A percentile compares a stretch with the other conserved stretches of the same genome.
These are phyloP conservation scores for Alternaria dauci DNA, from an alignment of 2,329 filamentous ascomycete genomes.

Conservation along the genomic window DNA sequence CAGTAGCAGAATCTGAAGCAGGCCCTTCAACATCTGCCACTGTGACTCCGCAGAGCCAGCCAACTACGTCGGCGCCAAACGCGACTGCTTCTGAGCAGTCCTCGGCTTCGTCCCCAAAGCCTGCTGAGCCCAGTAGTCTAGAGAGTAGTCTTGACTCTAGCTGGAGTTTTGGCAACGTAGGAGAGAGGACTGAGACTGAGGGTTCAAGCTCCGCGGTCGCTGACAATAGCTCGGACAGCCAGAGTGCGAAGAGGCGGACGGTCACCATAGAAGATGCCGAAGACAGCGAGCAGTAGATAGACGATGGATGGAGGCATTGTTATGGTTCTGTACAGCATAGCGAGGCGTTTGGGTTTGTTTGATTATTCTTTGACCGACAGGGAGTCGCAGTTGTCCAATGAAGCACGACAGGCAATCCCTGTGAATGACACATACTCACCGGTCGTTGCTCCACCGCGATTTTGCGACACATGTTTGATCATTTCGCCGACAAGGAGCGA, in stretches of 20 bases:
- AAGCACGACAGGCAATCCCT: conserved; percentile 14
- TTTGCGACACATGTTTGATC: conserved; percentile 6
- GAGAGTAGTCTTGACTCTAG: conserved; percentile 47
- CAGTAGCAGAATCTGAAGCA: conserved; percentile 6
- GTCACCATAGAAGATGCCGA: conserved; percentile 47
- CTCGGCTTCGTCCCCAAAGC: conserved; percentile 32
- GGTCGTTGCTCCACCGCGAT: conserved; percentile 16
- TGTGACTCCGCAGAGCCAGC: conserved; percentile 11
- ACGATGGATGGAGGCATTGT: conserved; percentile 12
- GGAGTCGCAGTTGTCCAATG: conserved; percentile 2
- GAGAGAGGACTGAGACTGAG: conserved; percentile 36
- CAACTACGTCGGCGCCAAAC: conserved; percentile 11
- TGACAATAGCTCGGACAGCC: conserved; percentile 32
- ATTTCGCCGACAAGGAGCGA: neutral
- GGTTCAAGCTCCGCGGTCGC: conserved; percentile 43
- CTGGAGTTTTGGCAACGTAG: conserved; percentile 47
- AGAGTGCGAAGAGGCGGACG: conserved; percentile 34
- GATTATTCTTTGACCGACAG: conserved; percentile 3
- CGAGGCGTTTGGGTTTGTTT: conserved; percentile 44
- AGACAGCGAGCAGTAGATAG: conserved; percentile 34
- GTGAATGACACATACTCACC: conserved; percentile 18
- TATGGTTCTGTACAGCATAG: conserved; percentile 43
- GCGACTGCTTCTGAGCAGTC: conserved; percentile 13
- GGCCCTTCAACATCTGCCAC: conserved; percentile 8
- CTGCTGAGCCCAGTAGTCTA: conserved; percentile 40